These are phyloP conservation scores for Lipomyces spencermartinsiae DNA, from an alignment of 805 yeast genomes.

Conservation along the genomic window DNA sequence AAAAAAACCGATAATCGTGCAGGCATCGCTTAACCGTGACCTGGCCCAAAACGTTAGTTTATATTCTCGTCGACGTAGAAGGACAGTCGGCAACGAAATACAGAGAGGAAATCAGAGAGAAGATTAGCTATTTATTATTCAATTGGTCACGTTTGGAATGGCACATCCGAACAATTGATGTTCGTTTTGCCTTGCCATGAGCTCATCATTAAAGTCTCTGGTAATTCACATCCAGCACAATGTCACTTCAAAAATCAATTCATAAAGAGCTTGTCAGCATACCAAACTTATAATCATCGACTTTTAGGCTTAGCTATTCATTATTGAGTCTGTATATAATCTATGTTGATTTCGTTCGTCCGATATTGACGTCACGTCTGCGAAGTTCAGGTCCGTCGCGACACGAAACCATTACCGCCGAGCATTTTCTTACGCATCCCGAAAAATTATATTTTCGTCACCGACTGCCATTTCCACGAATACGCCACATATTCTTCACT, in stretches of 20 bases:
- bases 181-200: slow-evolving; percentile 3
- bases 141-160: neutral
- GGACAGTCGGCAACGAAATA: neutral
- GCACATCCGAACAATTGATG: slow-evolving; percentile 4
- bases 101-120: slow-evolving; percentile 31
- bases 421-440: neutral
- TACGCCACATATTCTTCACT: neutral
- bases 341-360: neutral
- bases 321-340: neutral
- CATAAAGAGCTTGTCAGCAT: neutral
- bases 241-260: neutral
- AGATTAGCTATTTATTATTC: slow-evolving; percentile 31
- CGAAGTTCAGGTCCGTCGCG: neutral
- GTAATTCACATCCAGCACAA: neutral
- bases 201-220: slow-evolving; percentile 10
- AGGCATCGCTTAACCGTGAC: neutral
- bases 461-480: neutral
- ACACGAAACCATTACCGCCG: neutral
- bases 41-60: neutral
- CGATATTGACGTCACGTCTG: neutral
- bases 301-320: neutral
- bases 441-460: neutral
- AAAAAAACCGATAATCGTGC: neutral
- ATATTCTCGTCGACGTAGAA: neutral
- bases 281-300: neutral